phyloP scores from a whole-genome alignment of 495 filamentous ascomycete genomes.

The Penicillium canescens region DNA sequence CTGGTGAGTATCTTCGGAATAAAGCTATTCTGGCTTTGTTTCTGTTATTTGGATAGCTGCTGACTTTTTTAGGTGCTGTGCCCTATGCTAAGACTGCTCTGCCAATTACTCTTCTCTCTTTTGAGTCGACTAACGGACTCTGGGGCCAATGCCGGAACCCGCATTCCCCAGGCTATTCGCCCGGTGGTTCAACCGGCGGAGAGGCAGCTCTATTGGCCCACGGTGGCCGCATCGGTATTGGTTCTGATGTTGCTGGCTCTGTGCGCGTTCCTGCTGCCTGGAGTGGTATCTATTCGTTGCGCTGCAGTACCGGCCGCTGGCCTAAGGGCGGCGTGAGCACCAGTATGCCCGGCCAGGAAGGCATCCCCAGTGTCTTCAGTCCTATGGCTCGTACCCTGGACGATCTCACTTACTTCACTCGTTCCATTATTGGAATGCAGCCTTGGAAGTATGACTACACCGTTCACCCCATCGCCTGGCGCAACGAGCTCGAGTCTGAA shows the following conservation, averaged over 20 bases:
- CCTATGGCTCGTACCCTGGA: constrained; percentile 89
- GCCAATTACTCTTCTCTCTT: constrained; percentile 88
- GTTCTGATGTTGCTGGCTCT: constrained; percentile 91
- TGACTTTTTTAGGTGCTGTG: constrained; percentile 61
- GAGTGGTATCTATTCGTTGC: constrained; percentile 83
- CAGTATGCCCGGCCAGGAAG: constrained; percentile 94
- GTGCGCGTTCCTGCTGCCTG: constrained; percentile 90
- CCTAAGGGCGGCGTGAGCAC: constrained; percentile 82
- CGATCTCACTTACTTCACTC: constrained; percentile 86
- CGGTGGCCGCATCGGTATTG: constrained; percentile 89
- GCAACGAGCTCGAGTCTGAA: constrained; percentile 56
- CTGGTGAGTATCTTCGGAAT: constrained; percentile 45
- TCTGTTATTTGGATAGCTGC: background rate
- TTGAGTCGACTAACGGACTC: constrained; percentile 89
- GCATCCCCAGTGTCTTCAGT: constrained; percentile 84
- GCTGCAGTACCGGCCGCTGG: constrained; percentile 96
- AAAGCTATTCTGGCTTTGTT: too few species aligned
- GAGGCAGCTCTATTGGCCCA: constrained; percentile 83
- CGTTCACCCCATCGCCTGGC: constrained; percentile 84
- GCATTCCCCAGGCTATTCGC: constrained; percentile 78
- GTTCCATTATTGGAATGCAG: constrained; percentile 74
- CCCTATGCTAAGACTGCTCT: constrained; percentile 95
- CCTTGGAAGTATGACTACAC: constrained; percentile 91
- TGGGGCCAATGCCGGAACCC: constrained; percentile 85
- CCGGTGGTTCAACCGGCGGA: constrained; percentile 89